Evolutionary conservation across 2,329 filamentous ascomycete species (phyloP).

Genomic region (Chaetomiaceae sp.): DNA sequence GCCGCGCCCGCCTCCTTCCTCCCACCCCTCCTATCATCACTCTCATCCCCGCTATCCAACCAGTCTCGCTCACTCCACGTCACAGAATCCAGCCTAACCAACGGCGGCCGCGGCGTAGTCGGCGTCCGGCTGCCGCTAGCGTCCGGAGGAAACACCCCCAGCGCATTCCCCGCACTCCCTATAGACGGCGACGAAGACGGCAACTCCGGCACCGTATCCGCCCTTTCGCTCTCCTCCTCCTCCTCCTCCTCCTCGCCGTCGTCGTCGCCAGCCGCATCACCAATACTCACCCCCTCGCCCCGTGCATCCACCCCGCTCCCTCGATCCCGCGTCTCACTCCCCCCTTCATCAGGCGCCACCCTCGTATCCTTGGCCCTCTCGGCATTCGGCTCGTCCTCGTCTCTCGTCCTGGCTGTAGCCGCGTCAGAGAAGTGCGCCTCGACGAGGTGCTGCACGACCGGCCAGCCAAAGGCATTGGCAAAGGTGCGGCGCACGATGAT

Average conservation of each 20-base stretch:
- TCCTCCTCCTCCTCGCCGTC: constrained; percentile 9
- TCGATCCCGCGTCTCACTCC: constrained; percentile 55
- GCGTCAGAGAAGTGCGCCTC: constrained; percentile 90
- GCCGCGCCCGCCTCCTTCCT: not conserved
- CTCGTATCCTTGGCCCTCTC: constrained; percentile 64
- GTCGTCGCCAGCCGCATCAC: constrained; percentile 19
- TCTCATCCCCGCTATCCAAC: constrained; percentile 49
- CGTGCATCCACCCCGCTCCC: constrained; percentile 33
- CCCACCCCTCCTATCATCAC: constrained; percentile 29
- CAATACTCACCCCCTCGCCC: constrained; percentile 1
- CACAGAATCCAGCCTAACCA: constrained; percentile 47
- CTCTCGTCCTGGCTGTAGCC: constrained; percentile 58
- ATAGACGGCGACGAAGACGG: not conserved
- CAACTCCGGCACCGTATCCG: constrained; percentile 43
- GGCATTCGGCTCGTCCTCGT: constrained; percentile 60
- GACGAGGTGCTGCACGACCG: constrained; percentile 89
- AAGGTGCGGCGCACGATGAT: constrained; percentile 96
- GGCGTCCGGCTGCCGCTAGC: constrained; percentile 3
- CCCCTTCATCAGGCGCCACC: constrained; percentile 56
- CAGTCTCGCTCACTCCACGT: constrained; percentile 66
- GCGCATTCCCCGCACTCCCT: constrained; percentile 4
- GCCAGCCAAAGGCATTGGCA: constrained; percentile 96
- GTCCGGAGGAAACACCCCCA: constrained; percentile 12
- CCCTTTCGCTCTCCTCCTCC: constrained; percentile 36
- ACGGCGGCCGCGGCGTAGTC: constrained; percentile 26